Conservation (phyloP, 371 early-diverging fungal genomes). For the Fennellomyces sp. region DNA sequence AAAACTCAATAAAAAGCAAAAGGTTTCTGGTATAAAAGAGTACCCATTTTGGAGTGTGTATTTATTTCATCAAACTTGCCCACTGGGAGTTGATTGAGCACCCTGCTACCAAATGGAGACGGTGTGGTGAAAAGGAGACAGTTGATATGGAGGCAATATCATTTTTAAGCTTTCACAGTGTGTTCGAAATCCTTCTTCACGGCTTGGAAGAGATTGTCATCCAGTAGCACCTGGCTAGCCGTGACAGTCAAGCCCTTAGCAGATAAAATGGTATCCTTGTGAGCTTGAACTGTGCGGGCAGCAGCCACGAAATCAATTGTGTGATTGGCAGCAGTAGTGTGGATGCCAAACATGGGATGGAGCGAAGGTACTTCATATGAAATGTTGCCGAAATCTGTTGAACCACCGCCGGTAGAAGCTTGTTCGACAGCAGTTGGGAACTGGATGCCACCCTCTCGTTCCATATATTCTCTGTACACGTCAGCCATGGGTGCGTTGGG, state of each 20-base stretch:
- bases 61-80: no score
- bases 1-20: no score
- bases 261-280: conserved; percentile 51
- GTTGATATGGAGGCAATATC: no score
- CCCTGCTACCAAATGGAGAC: no score
- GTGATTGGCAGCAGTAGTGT: conserved; percentile 60
- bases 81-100: no score
- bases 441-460: conserved; percentile 40
- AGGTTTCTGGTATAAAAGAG: no score
- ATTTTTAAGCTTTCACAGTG: background rate
- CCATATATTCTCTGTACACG: conserved; percentile 61
- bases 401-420: conserved; percentile 49
- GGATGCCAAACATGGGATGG: conserved; percentile 51
- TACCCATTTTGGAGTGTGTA: no score
- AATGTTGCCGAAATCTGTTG: conserved; percentile 84
- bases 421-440: conserved; percentile 45
- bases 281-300: conserved; percentile 63
- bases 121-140: no score
- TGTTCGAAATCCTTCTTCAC: conserved; percentile 18
- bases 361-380: conserved; percentile 52
- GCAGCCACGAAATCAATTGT: conserved; percentile 65
- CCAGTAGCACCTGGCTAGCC: conserved; percentile 3
- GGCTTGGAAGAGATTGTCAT: conserved; percentile 9
- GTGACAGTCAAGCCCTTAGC: conserved; percentile 18
- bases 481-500: conserved; percentile 63